Base-by-base conservation (phyloP, 2,329 filamentous ascomycete species). In the Scorias spongiosa region DNA sequence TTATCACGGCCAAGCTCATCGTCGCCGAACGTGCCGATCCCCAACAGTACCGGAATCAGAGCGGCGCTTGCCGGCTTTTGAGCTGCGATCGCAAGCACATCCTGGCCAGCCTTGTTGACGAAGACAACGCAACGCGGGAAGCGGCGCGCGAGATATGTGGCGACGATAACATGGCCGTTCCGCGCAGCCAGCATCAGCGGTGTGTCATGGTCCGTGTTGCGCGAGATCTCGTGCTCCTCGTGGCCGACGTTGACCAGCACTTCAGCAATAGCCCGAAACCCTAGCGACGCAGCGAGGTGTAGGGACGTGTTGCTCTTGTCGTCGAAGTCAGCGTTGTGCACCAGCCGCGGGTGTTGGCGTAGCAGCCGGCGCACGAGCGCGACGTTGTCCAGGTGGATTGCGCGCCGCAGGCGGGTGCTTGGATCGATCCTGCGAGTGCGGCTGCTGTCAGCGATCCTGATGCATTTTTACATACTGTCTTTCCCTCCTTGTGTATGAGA, bases 261-360 rank as follows among this genome's bases (percentile, higher is more conserved):
- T 52, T 67, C 64, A 58, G 76, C 80, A 53, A 91, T 80, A 40
- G 78, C 66, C 7, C 76, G 68, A 57, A 81, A 75, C 42, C 85
- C 86, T 45, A 86, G 70, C 7, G 75, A 76, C 10, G 83, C 82
- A 38, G 86, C 84, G 2, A 93, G 72, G 61, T 93, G 86, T 34
- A 94, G 72, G 50, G 78, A 86, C 2, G 85, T 89, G 66, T 93
- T 91, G 60, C 81, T 83, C 51, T 84, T 78, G 48, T 78, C 71
- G 3, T 77, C 75, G 53, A 76, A 74, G 62, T 93, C 84, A 2
- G 86, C 84, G 57, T 93, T 93, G 56, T 81, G 80, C 26, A 93
- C 69, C 49, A 81, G 75, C 14, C 66, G 59, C 0, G 81, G 82
- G 57, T 89, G 78, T 46, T 79, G 79, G 50, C 72, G 75, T 51